Evolutionary conservation across 768 basidiomycete species (phyloP).

Genomic region (Mycena filopes): DNA sequence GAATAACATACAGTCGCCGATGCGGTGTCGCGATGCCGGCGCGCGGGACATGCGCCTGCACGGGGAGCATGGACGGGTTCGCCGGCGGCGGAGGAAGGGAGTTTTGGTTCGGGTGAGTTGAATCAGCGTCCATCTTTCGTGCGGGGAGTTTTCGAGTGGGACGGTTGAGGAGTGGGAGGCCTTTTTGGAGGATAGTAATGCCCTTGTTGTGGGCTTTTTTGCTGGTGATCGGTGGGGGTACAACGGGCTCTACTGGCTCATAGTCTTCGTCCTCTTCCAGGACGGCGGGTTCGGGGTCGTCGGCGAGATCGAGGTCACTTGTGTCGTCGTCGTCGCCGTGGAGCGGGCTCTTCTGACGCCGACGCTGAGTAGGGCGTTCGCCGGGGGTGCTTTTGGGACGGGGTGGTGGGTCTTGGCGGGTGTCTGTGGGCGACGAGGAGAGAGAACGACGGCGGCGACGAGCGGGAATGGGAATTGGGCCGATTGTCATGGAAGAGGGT

Average conservation of each 20-base stretch:
- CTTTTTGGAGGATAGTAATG: slow-evolving; percentile 34
- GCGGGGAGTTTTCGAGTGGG: slow-evolving; percentile 59
- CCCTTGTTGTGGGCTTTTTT: slow-evolving; percentile 25
- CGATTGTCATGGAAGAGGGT: slow-evolving; percentile 26
- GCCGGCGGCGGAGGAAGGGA: slow-evolving; percentile 59
- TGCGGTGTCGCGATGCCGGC: slow-evolving; percentile 62
- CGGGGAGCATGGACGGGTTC: slow-evolving; percentile 85
- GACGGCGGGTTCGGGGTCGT: slow-evolving; percentile 31
- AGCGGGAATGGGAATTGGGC: slow-evolving; percentile 33
- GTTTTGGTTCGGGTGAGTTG: slow-evolving; percentile 45
- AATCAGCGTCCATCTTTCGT: slow-evolving; percentile 37
- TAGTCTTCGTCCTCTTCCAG: slow-evolving; percentile 43
- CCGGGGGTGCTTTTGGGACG: slow-evolving; percentile 82
- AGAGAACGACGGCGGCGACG: slow-evolving; percentile 72
- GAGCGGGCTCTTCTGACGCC: slow-evolving; percentile 56
- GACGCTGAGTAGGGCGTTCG: slow-evolving; percentile 63
- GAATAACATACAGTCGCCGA: slow-evolving; percentile 86
- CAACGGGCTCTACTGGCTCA: slow-evolving; percentile 7
- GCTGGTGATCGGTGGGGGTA: neutral
- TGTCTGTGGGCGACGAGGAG: slow-evolving; percentile 55
- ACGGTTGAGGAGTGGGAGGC: slow-evolving; percentile 60
- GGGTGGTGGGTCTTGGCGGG: slow-evolving; percentile 60
- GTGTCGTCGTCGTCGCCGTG: slow-evolving; percentile 47
- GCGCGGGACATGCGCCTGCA: slow-evolving; percentile 80
- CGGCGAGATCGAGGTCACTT: slow-evolving; percentile 44